phyloP scores from a whole-genome alignment of 192 early-diverging fungal genomes.

The Lobosporangium transversale region DNA sequence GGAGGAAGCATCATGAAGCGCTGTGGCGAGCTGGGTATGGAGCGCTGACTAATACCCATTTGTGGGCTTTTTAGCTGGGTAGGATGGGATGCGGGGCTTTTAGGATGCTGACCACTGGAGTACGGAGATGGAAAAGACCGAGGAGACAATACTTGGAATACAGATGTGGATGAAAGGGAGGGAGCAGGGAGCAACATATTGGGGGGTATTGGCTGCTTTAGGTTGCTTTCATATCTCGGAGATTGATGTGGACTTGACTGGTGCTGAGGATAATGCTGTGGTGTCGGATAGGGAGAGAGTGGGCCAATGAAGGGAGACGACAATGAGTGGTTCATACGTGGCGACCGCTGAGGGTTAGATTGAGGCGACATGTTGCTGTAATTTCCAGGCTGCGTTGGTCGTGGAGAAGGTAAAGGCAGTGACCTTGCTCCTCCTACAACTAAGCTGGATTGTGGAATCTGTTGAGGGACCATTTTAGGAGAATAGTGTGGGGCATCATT shows the following conservation, averaged over 20 bases:
- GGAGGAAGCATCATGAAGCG: slow-evolving; percentile 45
- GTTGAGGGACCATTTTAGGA: slow-evolving; percentile 27
- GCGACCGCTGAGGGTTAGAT: slow-evolving; percentile 38
- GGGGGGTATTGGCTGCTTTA: slow-evolving; percentile 25
- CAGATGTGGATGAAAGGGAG: slow-evolving; percentile 26
- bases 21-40: slow-evolving; percentile 30
- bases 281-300: slow-evolving; percentile 45
- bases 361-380: slow-evolving; percentile 27
- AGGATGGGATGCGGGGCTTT: background rate
- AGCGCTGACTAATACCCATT: slow-evolving; percentile 13
- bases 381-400: background rate
- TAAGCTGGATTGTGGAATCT: slow-evolving; percentile 5
- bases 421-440: background rate
- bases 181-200: slow-evolving; percentile 34
- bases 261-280: slow-evolving; percentile 43
- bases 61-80: slow-evolving; percentile 20
- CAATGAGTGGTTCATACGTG: slow-evolving; percentile 11
- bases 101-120: background rate
- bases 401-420: slow-evolving; percentile 9
- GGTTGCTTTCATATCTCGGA: slow-evolving; percentile 11
- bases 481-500: slow-evolving; percentile 10
- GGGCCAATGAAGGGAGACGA: slow-evolving; percentile 24
- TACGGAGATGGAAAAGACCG: slow-evolving; percentile 10
- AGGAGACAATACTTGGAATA: slow-evolving; percentile 18
- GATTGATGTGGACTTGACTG: slow-evolving; percentile 37